Percentiles rank a stretch among this genome's conserved stretches.
Conservation (phyloP, 1,139 yeast genomes). For the Pichia sp. region DNA sequence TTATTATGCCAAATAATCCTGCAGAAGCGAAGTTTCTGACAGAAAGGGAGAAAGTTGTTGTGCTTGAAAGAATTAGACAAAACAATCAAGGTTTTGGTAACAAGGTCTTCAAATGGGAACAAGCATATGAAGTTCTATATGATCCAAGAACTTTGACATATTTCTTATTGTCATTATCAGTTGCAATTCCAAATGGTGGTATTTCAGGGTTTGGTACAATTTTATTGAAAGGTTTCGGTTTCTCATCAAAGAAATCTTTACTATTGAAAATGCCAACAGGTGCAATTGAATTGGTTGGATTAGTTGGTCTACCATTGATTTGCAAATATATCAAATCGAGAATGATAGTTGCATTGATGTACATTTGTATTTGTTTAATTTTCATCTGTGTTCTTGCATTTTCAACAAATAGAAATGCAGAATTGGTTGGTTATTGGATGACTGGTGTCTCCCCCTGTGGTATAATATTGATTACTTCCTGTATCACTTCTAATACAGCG, state of each 20-base stretch:
- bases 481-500: conserved; percentile 43
- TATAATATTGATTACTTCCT: conserved; percentile 33
- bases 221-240: conserved; percentile 42
- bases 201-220: conserved; percentile 39
- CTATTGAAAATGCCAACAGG: conserved; percentile 37
- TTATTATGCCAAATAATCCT: conserved; percentile 42
- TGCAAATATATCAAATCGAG: conserved; percentile 29
- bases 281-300: conserved; percentile 33
- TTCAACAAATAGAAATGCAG: conserved; percentile 29
- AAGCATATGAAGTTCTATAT: conserved; percentile 27
- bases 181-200: conserved; percentile 21
- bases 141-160: conserved; percentile 30
- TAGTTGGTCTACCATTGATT: conserved; percentile 19
- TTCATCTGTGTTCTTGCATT: conserved; percentile 45
- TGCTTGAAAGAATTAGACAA: conserved; percentile 29
- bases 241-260: conserved; percentile 32
- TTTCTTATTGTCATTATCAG: conserved; percentile 32
- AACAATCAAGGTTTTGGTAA: conserved; percentile 29
- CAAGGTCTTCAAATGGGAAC: conserved; percentile 29
- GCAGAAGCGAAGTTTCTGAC: conserved; percentile 37
- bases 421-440: conserved; percentile 38
- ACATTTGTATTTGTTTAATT: conserved; percentile 33
- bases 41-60: conserved; percentile 30
- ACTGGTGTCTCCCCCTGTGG: conserved; percentile 31
- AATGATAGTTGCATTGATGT: conserved; percentile 37